Base-by-base conservation (phyloP, 495 filamentous ascomycete genomes). In the Neurospora pannonica region DNA sequence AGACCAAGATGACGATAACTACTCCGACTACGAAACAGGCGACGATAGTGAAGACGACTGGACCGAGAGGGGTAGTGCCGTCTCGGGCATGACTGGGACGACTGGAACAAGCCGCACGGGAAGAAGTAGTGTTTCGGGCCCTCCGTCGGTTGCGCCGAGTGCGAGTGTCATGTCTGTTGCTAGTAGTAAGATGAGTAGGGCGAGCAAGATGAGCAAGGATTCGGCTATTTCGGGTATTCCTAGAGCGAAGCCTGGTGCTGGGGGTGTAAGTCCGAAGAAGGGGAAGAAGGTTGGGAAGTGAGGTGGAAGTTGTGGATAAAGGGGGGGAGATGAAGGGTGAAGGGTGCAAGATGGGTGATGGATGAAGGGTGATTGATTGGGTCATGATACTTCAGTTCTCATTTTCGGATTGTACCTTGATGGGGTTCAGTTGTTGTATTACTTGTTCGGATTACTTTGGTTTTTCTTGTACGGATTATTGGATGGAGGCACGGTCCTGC, bases 1-100 rank as follows among this genome's bases (percentile, higher is more conserved):
- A 1, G 54, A 67, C 28, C 54, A 62, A 7, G 48, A 60, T 17
- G 28, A 67, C 36, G 92, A 91, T 89, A 87, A 85, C 39, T 62
- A 74, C 11, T 75, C 71, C 1, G 81, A 78, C 2, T 78, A 76
- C 28, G 76, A 67, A 67, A 67, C 74, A 13, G 76, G 77, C 34
- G 70, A 76, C 21, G 80, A 79, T 54, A 80, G 83, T 46, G 77
- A 75, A 34, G 78, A 76, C 60, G 83, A 82, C 70, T 81, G 83
- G 84, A 81, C 82, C 3, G 80, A 81, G 48, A 81, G 78, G 54
- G 54, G 54, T 67, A 67, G 54, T 67, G 28, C 54, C 54, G 15
- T 67, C 15, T 67, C 54, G 21, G 48, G 48, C 48, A 60, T 54
- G 46, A 54, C n/a, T 76, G 92, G 90, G 4, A 86, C 54, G 2